Percentiles rank a stretch among this genome's conserved stretches.
Conservation (phyloP, 345 rosid genomes). For the Orychophragmus violaceus region DNA sequence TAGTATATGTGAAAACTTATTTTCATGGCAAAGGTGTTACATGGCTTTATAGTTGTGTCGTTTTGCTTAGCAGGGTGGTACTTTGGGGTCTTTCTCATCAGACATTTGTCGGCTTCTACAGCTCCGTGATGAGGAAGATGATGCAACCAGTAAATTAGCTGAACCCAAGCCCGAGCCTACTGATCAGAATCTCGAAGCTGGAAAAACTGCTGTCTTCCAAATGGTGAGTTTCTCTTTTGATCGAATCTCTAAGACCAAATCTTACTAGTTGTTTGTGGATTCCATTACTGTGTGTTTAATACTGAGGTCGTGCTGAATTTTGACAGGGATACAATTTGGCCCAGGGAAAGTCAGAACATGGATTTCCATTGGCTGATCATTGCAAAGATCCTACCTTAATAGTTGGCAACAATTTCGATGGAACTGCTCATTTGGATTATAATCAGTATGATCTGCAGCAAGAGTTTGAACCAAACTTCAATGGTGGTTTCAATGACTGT, state of each 20-base stretch:
- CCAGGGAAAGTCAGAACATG: slow-evolving; percentile 55
- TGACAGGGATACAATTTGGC: slow-evolving; percentile 51
- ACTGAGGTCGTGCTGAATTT: not conserved
- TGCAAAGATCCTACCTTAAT: slow-evolving; percentile 50
- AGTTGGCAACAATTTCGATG: slow-evolving; percentile 40
- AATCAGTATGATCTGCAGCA: slow-evolving; percentile 63
- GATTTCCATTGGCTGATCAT: slow-evolving; percentile 44
- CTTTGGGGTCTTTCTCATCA: slow-evolving; percentile 75
- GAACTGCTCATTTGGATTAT: slow-evolving; percentile 46
- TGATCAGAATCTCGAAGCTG: slow-evolving; percentile 59
- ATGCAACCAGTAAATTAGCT: slow-evolving; percentile 81
- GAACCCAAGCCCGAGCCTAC: slow-evolving; percentile 81
- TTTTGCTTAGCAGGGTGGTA: slow-evolving; percentile 53
- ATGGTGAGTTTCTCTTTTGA: slow-evolving; percentile 41
- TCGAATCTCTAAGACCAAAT: not conserved
- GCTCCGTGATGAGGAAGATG: slow-evolving; percentile 95
- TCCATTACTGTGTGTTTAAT: not conserved
- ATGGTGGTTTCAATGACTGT: slow-evolving; percentile 38
- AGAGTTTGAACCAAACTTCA: slow-evolving; percentile 59
- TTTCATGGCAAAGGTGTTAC: not conserved
- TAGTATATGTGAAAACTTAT: not conserved
- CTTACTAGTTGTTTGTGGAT: not conserved
- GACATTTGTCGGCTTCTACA: slow-evolving; percentile 88
- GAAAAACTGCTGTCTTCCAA: slow-evolving; percentile 40
- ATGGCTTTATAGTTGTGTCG: not conserved